Evolutionary conservation across 108 stramenopile genomes (phyloP), one percentile per base, ranked within the genome.

Genomic region (Nannochloropsis gaditana): DNA sequence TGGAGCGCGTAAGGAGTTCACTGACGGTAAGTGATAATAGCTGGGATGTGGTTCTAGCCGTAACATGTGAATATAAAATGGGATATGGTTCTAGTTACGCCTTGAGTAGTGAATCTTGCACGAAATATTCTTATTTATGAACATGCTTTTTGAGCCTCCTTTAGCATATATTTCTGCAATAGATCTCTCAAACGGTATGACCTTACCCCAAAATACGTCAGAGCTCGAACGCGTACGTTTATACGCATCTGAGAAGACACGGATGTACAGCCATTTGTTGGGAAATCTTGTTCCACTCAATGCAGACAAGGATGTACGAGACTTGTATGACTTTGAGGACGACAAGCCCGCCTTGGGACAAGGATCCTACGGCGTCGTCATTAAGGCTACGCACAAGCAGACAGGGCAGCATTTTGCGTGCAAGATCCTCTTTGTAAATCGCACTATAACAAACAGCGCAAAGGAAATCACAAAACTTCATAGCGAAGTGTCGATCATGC

Each of bases 401-500:
- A 87, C 86, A 45, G 86, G 83, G 41, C 79, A 43, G 43, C 41
- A 84, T 44, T 87, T 81, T 11, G 86, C 86, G 21, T 87, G 86
- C 83, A 87, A 87, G 80, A 83, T 87, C 43, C 79, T 87, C 31
- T 44, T 83, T 43, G 45, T 87, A 2, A 87, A 82, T 21, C 86
- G 86, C 41, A 80, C 83, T 83, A 83, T 80, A 45, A 73, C 59
- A 15, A 73, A 73, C 8, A 73, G 59, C 59, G 79, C 86, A 9
- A 43, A 83, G 17, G 83, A 87, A 80, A 83, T 87, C 15, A 83
- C 86, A 19, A 87, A 87, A 83, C 80, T 87, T 47, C 83, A 84
- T 44, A 47, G 45, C n/a, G 87, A 87, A 84, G 87, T 87, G 84
- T 81, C 80, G 44, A 83, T 84, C 44, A 81, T 87, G 84, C 45